Base-by-base conservation (phyloP, 306 rosid species). In the Cicer bijugum region DNA sequence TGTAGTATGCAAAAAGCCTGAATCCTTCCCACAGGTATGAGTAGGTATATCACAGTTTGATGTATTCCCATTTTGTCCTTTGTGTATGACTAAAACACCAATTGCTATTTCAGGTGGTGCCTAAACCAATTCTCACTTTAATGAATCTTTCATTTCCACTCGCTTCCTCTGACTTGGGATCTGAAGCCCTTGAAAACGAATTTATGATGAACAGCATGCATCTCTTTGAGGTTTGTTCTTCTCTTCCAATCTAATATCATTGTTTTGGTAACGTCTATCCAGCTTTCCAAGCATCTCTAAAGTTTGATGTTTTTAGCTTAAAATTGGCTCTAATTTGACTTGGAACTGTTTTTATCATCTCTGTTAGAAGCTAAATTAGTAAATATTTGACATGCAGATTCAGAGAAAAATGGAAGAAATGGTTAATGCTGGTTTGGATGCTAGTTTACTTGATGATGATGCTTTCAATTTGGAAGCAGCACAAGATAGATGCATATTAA, bases 401-500 rank as follows among this genome's bases (percentile, higher is more conserved):
- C 89, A 87, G 86, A 87, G 76, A 67, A 80, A 74, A 85, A 85
- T 91, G 85, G 99, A 89, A 67, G 92, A 91, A 85, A 74, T 81
- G 88, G 87, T 83, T 65, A 72, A 53, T 77, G 82, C 74, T 17
- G 95, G 96, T 69, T 77, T 88, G 74, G 91, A 91, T 71, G 80
- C 88, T 57, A 61, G 77, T 44, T 81, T 80, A 64, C 89, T 94
- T 67, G 97, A 91, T 62, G 99, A 94, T 15, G 96, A 88, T 69
- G 88, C 92, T 75, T 94, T 94, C 79, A 84, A 83, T 80, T 50
- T 82, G 16, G 99, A 94, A 88, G 89, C 96, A 42, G 95, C 96
- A 47, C 99, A 94, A 87, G 99, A 94, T 83, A 88, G 88, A 81
- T 91, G 97, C 85, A 90, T 91, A 52, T 81, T 94, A 77, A 86